These are phyloP conservation scores for Aureoboletus auriporus DNA, from an alignment of 768 basidiomycete species.

Conservation along the genomic window DNA sequence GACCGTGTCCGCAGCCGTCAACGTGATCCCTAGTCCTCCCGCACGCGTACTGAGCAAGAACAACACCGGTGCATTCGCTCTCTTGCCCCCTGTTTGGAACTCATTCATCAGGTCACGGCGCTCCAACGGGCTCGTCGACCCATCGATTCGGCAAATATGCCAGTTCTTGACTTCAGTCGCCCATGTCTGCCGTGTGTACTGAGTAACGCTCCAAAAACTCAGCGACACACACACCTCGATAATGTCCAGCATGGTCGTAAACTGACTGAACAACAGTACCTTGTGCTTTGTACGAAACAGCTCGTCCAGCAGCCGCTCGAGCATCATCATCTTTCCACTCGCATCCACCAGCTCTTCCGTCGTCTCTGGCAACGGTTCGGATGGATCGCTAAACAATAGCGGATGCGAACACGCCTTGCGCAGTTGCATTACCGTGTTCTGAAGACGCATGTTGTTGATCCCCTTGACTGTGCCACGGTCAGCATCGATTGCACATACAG, in stretches of 20 bases:
- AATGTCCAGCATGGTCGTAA: constrained; percentile 94
- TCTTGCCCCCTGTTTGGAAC: constrained; percentile 74
- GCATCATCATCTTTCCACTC: constrained; percentile 96
- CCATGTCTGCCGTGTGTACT: constrained; percentile 47
- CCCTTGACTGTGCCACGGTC: constrained; percentile 57
- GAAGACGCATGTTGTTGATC: constrained; percentile 89
- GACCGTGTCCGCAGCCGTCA: constrained; percentile 61
- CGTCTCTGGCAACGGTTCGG: constrained; percentile 41
- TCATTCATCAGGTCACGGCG: constrained; percentile 80
- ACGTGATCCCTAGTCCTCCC: constrained; percentile 93
- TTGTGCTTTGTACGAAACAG: constrained; percentile 80
- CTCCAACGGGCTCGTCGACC: constrained; percentile 72
- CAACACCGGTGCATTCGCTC: constrained; percentile 58
- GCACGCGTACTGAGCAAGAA: constrained; percentile 93
- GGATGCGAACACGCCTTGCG: constrained; percentile 96
- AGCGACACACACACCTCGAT: constrained; percentile 62
- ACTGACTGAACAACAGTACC: constrained; percentile 87
- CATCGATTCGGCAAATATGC: constrained; percentile 89
- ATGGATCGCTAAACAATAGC: constrained; percentile 64
- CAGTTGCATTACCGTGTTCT: constrained; percentile 95
- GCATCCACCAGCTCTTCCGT: constrained; percentile 79
- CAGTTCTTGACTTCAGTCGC: constrained; percentile 79
- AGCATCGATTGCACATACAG: not conserved
- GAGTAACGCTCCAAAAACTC: not conserved
- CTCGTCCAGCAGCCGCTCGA: constrained; percentile 82